Evolutionary conservation across 805 yeast species (phyloP).

Genomic region (Kregervanrija delftensis): DNA sequence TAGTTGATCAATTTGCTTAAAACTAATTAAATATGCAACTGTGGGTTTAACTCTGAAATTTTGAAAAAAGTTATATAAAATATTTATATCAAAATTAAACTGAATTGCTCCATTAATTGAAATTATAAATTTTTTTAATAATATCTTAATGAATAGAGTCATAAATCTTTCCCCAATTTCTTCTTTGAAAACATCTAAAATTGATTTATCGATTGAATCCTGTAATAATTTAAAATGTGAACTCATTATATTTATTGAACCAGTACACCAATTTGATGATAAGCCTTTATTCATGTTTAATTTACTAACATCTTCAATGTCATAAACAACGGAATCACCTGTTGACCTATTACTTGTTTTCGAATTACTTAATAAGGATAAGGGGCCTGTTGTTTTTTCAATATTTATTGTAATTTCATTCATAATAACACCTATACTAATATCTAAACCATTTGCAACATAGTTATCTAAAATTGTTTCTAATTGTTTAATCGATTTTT

Average conservation of each 20-base stretch:
- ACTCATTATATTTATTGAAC: conserved; percentile 54
- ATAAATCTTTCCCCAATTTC: conserved; percentile 88
- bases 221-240: conserved; percentile 67
- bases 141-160: conserved; percentile 63
- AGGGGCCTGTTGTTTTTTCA: conserved; percentile 9
- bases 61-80: conserved; percentile 66
- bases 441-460: conserved; percentile 88
- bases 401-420: conserved; percentile 46
- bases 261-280: conserved; percentile 56
- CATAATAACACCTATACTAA: conserved; percentile 85
- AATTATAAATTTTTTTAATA: conserved; percentile 60
- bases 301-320: conserved; percentile 8
- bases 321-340: conserved; percentile 6
- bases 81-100: conserved; percentile 75
- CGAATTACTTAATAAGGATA: conserved; percentile 5
- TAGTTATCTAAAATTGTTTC: conserved; percentile 78
- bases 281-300: conserved; percentile 20
- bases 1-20: conserved; percentile 80
- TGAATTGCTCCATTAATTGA: conserved; percentile 79
- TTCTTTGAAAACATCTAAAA: conserved; percentile 88
- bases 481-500: conserved; percentile 50
- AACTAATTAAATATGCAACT: conserved; percentile 67
- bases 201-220: conserved; percentile 80
- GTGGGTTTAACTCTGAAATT: conserved; percentile 58
- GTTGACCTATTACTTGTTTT: neutral